Conservation (phyloP, 805 yeast genomes). For the Pichia nakasei region DNA sequence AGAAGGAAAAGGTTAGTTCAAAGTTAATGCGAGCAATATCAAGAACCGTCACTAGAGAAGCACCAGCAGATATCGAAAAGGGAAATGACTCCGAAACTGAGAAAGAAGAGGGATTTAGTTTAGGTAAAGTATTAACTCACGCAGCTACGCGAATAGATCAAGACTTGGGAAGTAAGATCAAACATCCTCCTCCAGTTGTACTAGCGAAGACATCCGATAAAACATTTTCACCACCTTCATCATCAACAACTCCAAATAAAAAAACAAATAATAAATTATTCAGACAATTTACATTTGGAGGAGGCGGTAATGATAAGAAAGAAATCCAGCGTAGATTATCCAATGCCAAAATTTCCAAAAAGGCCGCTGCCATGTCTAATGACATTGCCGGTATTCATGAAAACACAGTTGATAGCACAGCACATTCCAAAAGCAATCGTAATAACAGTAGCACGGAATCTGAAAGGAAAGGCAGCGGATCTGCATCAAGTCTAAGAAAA, state of each 20-base stretch:
- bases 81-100: slow-evolving; percentile 4
- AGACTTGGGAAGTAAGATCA: slow-evolving; percentile 15
- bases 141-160: slow-evolving; percentile 11
- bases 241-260: neutral
- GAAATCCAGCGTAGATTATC: slow-evolving; percentile 27
- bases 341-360: slow-evolving; percentile 31
- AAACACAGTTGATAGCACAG: slow-evolving; percentile 7
- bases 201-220: neutral
- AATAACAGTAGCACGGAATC: neutral
- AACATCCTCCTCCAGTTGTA: neutral
- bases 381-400: slow-evolving; percentile 36
- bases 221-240: neutral
- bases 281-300: slow-evolving; percentile 24
- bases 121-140: slow-evolving; percentile 18
- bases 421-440: slow-evolving; percentile 1
- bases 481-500: neutral
- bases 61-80: slow-evolving; percentile 3
- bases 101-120: slow-evolving; percentile 15
- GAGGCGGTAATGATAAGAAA: slow-evolving; percentile 22
- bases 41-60: slow-evolving; percentile 13
- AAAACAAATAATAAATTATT: slow-evolving; percentile 11
- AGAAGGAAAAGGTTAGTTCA: slow-evolving; percentile 19
- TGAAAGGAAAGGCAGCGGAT: neutral
- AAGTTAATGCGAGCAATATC: slow-evolving; percentile 19
- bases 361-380: slow-evolving; percentile 36